Evolutionary conservation across 2,329 filamentous ascomycete genomes (phyloP).

Genomic region (Ceratocystis huliohia): DNA sequence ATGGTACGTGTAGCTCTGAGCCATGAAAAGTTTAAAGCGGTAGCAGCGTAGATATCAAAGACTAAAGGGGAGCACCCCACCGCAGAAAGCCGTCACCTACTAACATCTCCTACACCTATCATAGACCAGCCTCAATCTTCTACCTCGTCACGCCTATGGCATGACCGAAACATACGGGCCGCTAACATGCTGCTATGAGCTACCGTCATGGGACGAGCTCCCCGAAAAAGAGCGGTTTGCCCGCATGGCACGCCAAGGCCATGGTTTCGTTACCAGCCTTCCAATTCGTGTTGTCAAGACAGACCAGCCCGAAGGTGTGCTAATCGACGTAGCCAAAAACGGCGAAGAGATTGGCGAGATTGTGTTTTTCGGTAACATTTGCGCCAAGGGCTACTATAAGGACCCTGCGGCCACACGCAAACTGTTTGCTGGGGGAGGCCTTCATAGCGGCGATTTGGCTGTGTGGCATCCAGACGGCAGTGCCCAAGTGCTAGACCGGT

Average conservation of each 20-base stretch:
- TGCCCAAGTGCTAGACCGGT: constrained; percentile 81
- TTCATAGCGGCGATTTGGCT: constrained; percentile 84
- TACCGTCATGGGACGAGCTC: constrained; percentile 72
- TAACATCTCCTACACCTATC: neutral
- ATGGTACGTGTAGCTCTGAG: constrained; percentile 46
- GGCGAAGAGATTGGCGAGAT: constrained; percentile 45
- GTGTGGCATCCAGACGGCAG: constrained; percentile 87
- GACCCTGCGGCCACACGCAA: constrained; percentile 74
- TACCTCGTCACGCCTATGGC: constrained; percentile 89
- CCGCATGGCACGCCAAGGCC: constrained; percentile 86
- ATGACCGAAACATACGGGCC: constrained; percentile 83
- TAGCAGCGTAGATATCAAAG: constrained; percentile 14
- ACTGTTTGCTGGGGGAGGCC: constrained; percentile 72
- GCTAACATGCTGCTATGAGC: constrained; percentile 82
- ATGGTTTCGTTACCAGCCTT: constrained; percentile 75
- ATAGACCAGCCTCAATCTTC: constrained; percentile 55
- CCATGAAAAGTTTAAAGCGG: neutral
- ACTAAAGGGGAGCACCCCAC: neutral
- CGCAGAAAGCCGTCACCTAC: neutral
- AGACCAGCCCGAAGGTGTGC: constrained; percentile 50
- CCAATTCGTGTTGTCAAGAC: constrained; percentile 72
- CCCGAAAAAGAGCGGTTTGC: constrained; percentile 65
- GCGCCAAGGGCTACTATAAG: constrained; percentile 82
- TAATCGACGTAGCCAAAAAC: constrained; percentile 37
- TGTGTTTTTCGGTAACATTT: constrained; percentile 83